Conservation (phyloP, 164 flowering plant genomes). For the Kalanchoe fedtschenkoi region DNA sequence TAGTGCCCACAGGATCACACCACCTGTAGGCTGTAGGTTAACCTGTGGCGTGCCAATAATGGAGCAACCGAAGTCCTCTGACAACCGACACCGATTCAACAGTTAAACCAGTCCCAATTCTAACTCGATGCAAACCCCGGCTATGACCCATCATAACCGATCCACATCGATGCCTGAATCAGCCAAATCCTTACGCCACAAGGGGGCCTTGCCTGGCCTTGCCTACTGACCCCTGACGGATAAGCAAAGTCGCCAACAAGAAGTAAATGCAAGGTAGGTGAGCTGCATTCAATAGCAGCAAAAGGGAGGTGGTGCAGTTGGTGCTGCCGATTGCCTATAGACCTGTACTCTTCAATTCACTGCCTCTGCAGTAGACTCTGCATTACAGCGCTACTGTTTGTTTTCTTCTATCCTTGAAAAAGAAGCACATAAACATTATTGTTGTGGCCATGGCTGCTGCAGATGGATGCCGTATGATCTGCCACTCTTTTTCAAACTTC, state of each 20-base stretch:
- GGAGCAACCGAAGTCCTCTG: too few species aligned
- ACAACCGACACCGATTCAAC: too few species aligned
- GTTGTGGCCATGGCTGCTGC: neutral
- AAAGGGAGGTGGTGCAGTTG: neutral
- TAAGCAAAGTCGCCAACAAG: neutral
- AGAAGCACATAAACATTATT: neutral
- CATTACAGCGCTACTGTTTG: neutral
- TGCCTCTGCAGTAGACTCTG: neutral
- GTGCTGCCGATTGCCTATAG: too few species aligned
- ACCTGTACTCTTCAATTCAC: neutral
- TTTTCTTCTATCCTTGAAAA: neutral
- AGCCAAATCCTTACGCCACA: neutral
- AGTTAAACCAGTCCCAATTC: too few species aligned
- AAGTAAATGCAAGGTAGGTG: slow-evolving; percentile 2
- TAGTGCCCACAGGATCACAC: too few species aligned
- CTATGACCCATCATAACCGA: too few species aligned
- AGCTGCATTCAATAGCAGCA: neutral
- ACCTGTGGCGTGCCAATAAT: too few species aligned
- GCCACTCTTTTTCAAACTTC: neutral
- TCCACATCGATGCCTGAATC: too few species aligned
- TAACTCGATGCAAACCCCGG: too few species aligned
- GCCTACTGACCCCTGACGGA: neutral
- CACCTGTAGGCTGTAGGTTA: too few species aligned
- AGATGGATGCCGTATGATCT: neutral
- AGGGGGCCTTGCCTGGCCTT: neutral